Base-by-base conservation (phyloP, 2,329 filamentous ascomycete species). In the Cladosporium austrohemisphaericum region DNA sequence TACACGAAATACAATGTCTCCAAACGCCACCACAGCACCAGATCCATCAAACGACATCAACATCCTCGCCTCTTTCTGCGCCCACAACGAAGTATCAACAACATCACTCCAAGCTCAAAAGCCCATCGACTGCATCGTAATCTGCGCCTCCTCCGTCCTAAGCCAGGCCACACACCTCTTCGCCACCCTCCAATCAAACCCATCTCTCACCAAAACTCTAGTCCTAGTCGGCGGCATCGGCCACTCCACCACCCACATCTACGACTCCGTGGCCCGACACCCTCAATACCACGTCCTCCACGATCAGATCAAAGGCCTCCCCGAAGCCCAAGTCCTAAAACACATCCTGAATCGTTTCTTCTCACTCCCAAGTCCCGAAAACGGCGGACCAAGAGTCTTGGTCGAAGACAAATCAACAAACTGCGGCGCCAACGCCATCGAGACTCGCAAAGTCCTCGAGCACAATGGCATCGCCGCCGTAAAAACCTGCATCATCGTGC, bases 351-450 rank as follows among this genome's bases (percentile, higher is more conserved):
- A 63, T 6, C 58, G 41, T 5, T 65, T 57, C 52, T 68, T 62
- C 49, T 61, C 63, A 31, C 19, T 57, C 3, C 22, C 50, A 1
- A 56, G 51, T 10, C 55, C 69, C 14, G 57, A 49, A 9, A 52
- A 43, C 2, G 35, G 51, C 11, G 60, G 64, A 9, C 64, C 65
- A 14, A 55, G 46, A 6, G 60, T 74, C 16, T 55, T 74, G 3
- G 47, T 74, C 6, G 73, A 76, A 50, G 67, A 72, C 36, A 51
- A 63, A n/a, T 74, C 70, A 1, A 74, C 71, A 1, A 75, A 75
- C 50, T 74, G 72, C 52, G 72, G 72, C 13, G 65, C 66, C 10
- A 75, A 75, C 54, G 72, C 72, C 4, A 55, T 56, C 2, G 61
- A 71, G 33, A 68, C 65, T 16, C 56, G 61, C 4, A 60, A 61